Evolutionary conservation across 2,329 filamentous ascomycete genomes (phyloP).

Genomic region (Thyridium curvatum): DNA sequence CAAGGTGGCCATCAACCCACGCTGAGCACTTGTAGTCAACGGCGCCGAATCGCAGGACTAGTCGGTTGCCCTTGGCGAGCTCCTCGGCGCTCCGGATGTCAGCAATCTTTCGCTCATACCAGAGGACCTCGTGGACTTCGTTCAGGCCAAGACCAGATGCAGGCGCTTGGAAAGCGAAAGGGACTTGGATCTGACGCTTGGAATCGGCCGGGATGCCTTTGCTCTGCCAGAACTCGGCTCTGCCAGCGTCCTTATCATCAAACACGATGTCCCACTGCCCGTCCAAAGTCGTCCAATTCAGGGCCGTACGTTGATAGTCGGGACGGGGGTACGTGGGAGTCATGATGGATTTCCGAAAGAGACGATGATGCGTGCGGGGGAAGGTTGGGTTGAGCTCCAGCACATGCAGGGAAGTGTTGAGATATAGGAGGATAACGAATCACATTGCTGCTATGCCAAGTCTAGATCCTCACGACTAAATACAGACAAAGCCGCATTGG

Average conservation of each 20-base stretch:
- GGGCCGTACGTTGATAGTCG: constrained; percentile 50
- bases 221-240: constrained; percentile 45
- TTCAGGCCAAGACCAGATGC: constrained; percentile 57
- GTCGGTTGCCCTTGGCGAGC: constrained; percentile 26
- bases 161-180: constrained; percentile 59
- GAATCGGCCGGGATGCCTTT: constrained; percentile 39
- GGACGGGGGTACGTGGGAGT: constrained; percentile 49
- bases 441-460: too few relatives aligned
- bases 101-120: constrained; percentile 52
- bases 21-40: constrained; percentile 55
- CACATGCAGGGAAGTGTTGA: too few relatives aligned
- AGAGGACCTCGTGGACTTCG: constrained; percentile 59
- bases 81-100: constrained; percentile 41
- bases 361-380: too few relatives aligned
- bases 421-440: too few relatives aligned
- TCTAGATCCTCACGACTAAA: too few relatives aligned
- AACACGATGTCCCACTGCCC: constrained; percentile 60
- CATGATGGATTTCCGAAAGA: too few relatives aligned
- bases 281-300: constrained; percentile 56
- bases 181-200: constrained; percentile 52
- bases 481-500: too few relatives aligned
- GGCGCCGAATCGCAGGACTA: constrained; percentile 51
- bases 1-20: constrained; percentile 46
- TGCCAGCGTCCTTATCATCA: constrained; percentile 56
- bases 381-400: too few relatives aligned